Evolutionary conservation across 2,329 filamentous ascomycete genomes (phyloP), one percentile per base, ranked within the genome.

Genomic region (Pyrenophora tritici-repentis): DNA sequence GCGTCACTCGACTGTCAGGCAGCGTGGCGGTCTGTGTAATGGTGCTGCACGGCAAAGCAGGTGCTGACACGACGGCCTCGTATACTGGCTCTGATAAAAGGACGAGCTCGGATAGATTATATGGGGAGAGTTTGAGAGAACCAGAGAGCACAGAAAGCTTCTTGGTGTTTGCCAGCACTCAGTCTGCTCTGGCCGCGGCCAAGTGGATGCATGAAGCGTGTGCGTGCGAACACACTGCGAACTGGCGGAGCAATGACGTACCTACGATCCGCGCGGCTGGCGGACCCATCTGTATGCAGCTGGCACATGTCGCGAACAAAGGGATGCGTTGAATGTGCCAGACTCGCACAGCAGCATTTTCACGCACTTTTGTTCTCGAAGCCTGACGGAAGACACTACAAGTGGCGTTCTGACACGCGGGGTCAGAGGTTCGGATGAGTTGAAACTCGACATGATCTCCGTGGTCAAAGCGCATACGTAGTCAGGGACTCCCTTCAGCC

Each of bases 241-340:
- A 54, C 58, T 39, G 50, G 58, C 54, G 58, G 60, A 49, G 49
- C 53, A 53, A 60, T 65, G 62, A 65, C 57, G 57, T 50, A 53
- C 20, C 18, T 37, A 20, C 20, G 47, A 37, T 12, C 53, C 37
- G 42, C 38, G 42, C 49, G 35, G 42, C 33, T 26, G 16, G 14
- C 26, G 38, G 48, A 16, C 31, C 41, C 49, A 29, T 48, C 12
- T 17, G 22, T 24, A 17, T 39, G 50, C 40, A 48, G 45, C 32
- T 22, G 35, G 17, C 24, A 18, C 24, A 18, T 18, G 45, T 40
- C 32, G 49, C 49, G 36, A 49, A 26, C 41, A 29, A 18, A 35
- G 16, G 44, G 51, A 47, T 38, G 51, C 55, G 40, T 42, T 38
- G 36, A 37, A 41, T 37, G 38, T 18, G 18, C 26, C 17, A 13